A percentile compares a stretch with the other conserved stretches of the same genome.
Conservation (phyloP, 257 asterid species). For the Solanum virginianum region DNA sequence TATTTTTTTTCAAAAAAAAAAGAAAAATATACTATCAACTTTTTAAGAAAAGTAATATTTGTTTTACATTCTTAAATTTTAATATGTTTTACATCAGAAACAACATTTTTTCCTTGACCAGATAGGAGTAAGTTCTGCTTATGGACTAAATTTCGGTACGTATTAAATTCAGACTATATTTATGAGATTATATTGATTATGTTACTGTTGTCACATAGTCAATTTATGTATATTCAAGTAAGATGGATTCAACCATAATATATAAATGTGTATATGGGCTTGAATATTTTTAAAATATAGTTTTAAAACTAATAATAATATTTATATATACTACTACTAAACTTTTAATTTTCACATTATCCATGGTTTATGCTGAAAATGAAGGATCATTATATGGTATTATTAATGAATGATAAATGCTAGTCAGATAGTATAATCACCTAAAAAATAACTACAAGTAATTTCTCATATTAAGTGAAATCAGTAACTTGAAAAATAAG, state of each 20-base stretch:
- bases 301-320: not conserved
- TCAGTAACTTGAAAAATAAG: not conserved
- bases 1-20: no score
- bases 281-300: not conserved
- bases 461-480: not conserved
- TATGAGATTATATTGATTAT: not conserved
- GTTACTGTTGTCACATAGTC: not conserved
- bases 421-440: not conserved
- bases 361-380: not conserved
- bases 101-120: not conserved
- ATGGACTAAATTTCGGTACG: no score
- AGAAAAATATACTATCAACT: no score
- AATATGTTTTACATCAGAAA: not conserved
- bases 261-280: not conserved
- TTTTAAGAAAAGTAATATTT: no score
- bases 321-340: not conserved
- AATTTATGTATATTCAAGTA: not conserved
- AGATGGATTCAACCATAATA: not conserved
- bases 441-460: not conserved
- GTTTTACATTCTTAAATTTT: no score
- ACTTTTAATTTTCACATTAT: not conserved
- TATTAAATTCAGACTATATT: not conserved
- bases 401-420: not conserved
- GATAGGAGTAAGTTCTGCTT: not conserved
- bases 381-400: not conserved